Evolutionary conservation across 1,284 basidiomycete species (phyloP), one percentile per base, ranked within the genome.

Genomic region (Abortiporus biennis): DNA sequence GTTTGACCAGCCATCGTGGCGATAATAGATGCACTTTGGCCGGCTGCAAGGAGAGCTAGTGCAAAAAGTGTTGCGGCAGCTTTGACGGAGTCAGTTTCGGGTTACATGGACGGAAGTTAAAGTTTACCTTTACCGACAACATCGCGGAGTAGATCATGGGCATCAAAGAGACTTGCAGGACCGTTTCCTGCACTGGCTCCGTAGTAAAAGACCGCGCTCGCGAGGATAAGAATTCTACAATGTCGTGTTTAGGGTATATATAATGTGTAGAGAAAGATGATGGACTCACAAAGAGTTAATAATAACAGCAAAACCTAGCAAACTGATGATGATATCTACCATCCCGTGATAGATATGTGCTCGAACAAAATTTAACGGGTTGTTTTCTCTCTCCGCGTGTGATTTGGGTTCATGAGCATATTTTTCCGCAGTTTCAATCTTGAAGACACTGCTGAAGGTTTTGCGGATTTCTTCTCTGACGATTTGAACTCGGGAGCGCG

Each of bases 1-100:
- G 93, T 84, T 64, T 98, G 85, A 0, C 94, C 95, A 0, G 92
- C 88, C 9, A 98, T 74, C 0, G 93, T 98, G 5, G 91, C 93
- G 1, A 96, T 90, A 47, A 98, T 80, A 6, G 87, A 91, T 0
- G 95, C 90, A 50, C 89, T 92, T 69, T 98, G 92, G 3, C 94
- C 94, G 0, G 92, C 75, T 29, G 85, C 82, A 6, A 96, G 73
- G 5, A 96, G 66, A 0, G 88, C 89, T 30, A 97, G 59, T 0
- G 93, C 92, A 54, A 96, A 96, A 36, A 95, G 65, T 23, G 84
- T 77, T 0, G 85, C 92, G 12, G 89, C 82, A 31, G 74, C 87
- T 78, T 46, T 0, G 22, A 17, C 25, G 13, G 21, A 19, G n/a
- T 37, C 4, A 12, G 17, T 27, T 21, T 16, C 19, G 21, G 30